These are phyloP conservation scores for Clarireedia homoeocarpa DNA, from an alignment of 2,329 filamentous ascomycete species.

Conservation along the genomic window DNA sequence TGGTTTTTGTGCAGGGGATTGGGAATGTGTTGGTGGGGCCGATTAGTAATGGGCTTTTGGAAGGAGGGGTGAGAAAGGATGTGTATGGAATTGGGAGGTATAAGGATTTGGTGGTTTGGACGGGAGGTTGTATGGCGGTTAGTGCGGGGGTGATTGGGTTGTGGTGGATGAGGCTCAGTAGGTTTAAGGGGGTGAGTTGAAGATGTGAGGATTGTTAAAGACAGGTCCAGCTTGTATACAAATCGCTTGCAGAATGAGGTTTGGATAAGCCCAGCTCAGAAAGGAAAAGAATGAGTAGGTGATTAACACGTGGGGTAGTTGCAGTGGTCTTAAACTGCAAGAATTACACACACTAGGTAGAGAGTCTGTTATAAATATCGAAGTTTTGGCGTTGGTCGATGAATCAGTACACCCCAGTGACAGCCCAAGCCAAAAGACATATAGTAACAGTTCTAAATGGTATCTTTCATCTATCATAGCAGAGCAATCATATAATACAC, in stretches of 20 bases:
- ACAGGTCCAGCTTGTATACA: no score
- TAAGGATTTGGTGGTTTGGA: slow-evolving; percentile 19
- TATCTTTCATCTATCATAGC: not conserved
- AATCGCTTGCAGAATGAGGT: no score
- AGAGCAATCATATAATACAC: not conserved
- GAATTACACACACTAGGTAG: no score
- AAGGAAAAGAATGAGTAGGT: no score
- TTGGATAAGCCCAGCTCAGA: no score
- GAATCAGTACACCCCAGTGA: no score
- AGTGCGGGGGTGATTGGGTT: slow-evolving; percentile 16
- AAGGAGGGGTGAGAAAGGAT: slow-evolving; percentile 1
- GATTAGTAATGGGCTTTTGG: slow-evolving; percentile 25
- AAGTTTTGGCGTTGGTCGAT: no score
- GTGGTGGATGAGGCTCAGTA: slow-evolving; percentile 11
- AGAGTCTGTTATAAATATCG: no score
- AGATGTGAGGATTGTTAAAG: not conserved
- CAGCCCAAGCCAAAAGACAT: no score
- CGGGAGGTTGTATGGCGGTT: slow-evolving; percentile 17
- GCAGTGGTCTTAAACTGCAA: no score
- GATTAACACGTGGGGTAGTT: no score
- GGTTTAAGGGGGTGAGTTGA: not conserved
- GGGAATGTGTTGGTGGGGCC: slow-evolving; percentile 29
- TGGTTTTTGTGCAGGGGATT: slow-evolving; percentile 27
- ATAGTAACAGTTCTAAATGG: no score
- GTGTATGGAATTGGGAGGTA: slow-evolving; percentile 18